Percentiles rank a stretch among this genome's conserved stretches.
These are phyloP conservation scores for Peniophora sp. DNA, from an alignment of 1,284 basidiomycete genomes.

Conservation along the genomic window DNA sequence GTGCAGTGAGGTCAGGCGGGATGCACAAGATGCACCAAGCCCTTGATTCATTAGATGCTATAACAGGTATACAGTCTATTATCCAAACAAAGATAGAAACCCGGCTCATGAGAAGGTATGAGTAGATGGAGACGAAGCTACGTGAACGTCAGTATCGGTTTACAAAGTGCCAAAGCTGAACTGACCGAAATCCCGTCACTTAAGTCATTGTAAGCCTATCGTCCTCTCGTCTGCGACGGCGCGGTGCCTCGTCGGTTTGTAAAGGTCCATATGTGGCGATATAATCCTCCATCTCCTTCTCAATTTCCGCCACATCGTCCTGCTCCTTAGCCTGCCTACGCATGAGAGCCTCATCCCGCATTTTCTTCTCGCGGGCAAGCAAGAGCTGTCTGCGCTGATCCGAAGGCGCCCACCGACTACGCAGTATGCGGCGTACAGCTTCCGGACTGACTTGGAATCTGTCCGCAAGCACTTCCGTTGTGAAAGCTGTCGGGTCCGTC, in stretches of 20 bases:
- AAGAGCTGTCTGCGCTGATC: constrained; percentile 47
- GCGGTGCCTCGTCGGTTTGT: background rate
- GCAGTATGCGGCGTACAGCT: constrained; percentile 79
- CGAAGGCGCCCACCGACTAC: constrained; percentile 71
- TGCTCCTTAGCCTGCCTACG: constrained; percentile 15
- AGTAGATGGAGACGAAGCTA: no score
- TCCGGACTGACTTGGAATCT: constrained; percentile 83
- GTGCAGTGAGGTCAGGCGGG: no score
- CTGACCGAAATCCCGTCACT: no score
- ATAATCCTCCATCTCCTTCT: background rate
- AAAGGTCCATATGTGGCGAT: background rate
- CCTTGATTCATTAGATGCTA: no score
- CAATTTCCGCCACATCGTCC: constrained; percentile 1
- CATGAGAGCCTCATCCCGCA: constrained; percentile 33
- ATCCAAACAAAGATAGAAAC: no score
- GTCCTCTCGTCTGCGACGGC: background rate
- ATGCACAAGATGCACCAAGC: no score
- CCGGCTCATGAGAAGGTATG: no score
- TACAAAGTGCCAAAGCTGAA: no score
- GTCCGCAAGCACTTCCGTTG: constrained; percentile 64
- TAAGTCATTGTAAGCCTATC: background rate
- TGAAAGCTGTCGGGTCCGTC: constrained; percentile 63
- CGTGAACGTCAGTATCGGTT: no score
- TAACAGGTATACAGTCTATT: no score
- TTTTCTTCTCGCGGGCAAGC: constrained; percentile 49